Evolutionary conservation across 1,139 yeast species (phyloP), one percentile per base, ranked within the genome.

Genomic region (Candida sanyaensis): DNA sequence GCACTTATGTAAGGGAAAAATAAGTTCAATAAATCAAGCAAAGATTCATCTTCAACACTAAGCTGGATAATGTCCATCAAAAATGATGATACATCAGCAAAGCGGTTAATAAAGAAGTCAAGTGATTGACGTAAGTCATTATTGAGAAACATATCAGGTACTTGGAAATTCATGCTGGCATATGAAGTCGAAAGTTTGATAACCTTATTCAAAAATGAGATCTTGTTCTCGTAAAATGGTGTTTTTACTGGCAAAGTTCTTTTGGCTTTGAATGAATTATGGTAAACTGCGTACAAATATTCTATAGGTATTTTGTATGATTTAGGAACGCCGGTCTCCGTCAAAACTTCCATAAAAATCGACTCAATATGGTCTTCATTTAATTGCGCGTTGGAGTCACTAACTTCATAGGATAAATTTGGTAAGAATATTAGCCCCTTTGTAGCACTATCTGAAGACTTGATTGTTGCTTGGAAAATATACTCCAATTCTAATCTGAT

Each of bases 91-190:
- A 77, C 75, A 33, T 69, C 68, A 42, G 67, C 68, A 43, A 66
- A 68, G 34, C 65, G 60, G 21, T 53, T 50, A 21, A 77, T 58
- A n/a, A 74, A 62, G 5, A 58, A 54, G 13, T 63, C 63, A 11
- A 73, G 59, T 1, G 71, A 58, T 5, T 51, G 51, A 8, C 63
- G 53, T 26, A 73, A 52, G 46, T 77, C 71, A 50, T 70, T 68
- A 47, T 73, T 69, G 33, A 74, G 56, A 51, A 84, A 84, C 84
- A 86, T 79, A 50, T 84, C 91, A 3, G 86, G 83, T 8, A 84
- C 78, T 61, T 84, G 90, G 59, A 88, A 83, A 33, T 86, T 68
- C 33, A 88, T 83, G 32, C 84, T 73, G 0, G 90, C 90, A 64
- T 85, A 89, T 23, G 88, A 83, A 12, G 86, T 72, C 11, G 83